Conservation (phyloP, 78 protist species). For the Tieghemostelium lacteum region DNA sequence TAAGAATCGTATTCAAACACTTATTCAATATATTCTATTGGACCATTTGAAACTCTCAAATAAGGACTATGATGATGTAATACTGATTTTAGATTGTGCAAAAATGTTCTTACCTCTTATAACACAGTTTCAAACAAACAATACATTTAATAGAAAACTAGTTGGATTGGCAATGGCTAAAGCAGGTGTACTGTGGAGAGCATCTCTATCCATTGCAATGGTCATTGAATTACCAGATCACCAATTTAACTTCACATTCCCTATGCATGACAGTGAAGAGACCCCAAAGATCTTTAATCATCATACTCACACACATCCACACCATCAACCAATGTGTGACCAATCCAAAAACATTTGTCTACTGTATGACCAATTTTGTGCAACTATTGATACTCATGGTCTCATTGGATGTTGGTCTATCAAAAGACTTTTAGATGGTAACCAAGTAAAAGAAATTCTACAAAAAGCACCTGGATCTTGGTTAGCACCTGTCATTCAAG, state of each 20-base stretch:
- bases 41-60: constrained; percentile 54
- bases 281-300: not conserved
- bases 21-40: constrained; percentile 22
- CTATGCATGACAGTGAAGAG: constrained; percentile 9
- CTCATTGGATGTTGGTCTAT: constrained; percentile 62
- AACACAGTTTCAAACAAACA: not conserved
- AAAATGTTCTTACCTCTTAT: not conserved
- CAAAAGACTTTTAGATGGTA: constrained; percentile 68
- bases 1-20: constrained; percentile 27
- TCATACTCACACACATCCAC: constrained; percentile 12
- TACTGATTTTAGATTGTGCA: constrained; percentile 30
- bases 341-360: not conserved
- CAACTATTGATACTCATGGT: constrained; percentile 17
- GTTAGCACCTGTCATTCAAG: constrained; percentile 57
- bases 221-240: not conserved
- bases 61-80: constrained; percentile 51
- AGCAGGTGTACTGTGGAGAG: constrained; percentile 48
- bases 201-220: constrained; percentile 6
- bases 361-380: constrained; percentile 19
- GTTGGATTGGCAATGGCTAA: constrained; percentile 40
- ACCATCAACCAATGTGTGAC: constrained; percentile 24
- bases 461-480: constrained; percentile 43
- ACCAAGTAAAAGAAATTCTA: constrained; percentile 46
- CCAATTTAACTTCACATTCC: not conserved
- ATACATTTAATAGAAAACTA: constrained; percentile 23